Evolutionary conservation across 768 basidiomycete genomes (phyloP), one percentile per base, ranked within the genome.

Genomic region (Pulveroboletus frians): DNA sequence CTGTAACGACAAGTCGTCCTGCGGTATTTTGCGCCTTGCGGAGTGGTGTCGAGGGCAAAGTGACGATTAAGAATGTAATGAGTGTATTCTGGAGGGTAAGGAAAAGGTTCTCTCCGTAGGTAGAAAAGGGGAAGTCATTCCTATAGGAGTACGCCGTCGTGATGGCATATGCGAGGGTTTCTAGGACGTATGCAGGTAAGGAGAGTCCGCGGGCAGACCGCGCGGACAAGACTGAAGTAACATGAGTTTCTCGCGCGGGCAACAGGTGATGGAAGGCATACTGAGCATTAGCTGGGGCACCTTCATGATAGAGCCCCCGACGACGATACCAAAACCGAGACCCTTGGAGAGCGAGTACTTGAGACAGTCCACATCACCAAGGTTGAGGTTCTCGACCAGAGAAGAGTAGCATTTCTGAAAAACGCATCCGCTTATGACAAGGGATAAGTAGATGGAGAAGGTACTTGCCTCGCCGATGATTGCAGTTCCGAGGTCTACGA

Each of bases 21-120:
- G 64, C 57, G 39, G 53, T 44, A 51, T 69, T 53, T 40, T 61
- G 64, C 2, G 50, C 44, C 27, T 62, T 61, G 15, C 57, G 58
- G 10, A 59, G 66, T 3, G 59, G 58, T 9, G 60, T 40, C 5
- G 68, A 58, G 8, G 80, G 76, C 61, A 87, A 85, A 66, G 72
- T 71, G 43, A 93, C 76, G 68, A 95, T 95, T 57, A 94, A 81
- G 61, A 92, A 76, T 14, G 91, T 92, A 65, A 97, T 92, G 70
- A 88, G 52, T 58, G 85, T 74, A 72, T 95, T 92, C 69, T 95
- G 92, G 50, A 92, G 61, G 27, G 90, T 84, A 42, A 98, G 78
- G 80, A 97, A 97, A 49, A 93, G 66, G 73, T 95, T 97, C 69
- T 99, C 96, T 61, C 96, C 96, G 52, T 97, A 99, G 1, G 96